These are phyloP conservation scores for Schizonepeta tenuifolia DNA, from an alignment of 257 asterid species.

Conservation along the genomic window DNA sequence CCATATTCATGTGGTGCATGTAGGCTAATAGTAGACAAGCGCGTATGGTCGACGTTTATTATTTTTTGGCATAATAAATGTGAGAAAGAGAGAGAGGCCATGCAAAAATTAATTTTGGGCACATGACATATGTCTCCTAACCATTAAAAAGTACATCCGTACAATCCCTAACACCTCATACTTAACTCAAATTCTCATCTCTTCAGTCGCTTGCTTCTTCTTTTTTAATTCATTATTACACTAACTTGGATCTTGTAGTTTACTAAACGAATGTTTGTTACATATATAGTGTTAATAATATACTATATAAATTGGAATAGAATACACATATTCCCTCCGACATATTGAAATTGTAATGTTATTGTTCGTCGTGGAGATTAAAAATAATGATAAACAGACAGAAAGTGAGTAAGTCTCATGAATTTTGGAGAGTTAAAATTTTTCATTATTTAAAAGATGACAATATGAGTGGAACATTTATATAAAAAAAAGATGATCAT, in stretches of 20 bases:
- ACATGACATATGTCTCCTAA: constrained; percentile 33
- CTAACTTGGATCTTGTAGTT: not conserved
- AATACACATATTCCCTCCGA: not conserved
- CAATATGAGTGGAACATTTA: no score
- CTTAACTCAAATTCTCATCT: constrained; percentile 4
- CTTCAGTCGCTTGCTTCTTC: not conserved
- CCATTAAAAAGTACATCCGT: constrained; percentile 38
- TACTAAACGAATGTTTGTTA: constrained; percentile 17
- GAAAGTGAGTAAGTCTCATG: no score
- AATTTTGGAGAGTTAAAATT: no score
- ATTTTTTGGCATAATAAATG: constrained; percentile 23
- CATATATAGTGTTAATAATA: not conserved
- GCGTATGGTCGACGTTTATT: constrained; percentile 19
- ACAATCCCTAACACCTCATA: constrained; percentile 29
- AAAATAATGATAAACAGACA: no score
- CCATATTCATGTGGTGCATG: constrained; percentile 26
- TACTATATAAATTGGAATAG: not conserved
- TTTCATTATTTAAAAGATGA: no score
- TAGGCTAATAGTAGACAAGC: constrained; percentile 30
- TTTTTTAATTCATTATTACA: not conserved
- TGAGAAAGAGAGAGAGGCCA: constrained; percentile 18
- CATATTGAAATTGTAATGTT: no score
- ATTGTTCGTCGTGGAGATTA: no score
- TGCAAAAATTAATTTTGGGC: constrained; percentile 30
- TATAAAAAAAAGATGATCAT: no score